Evolutionary conservation across 2,329 filamentous ascomycete genomes (phyloP), one percentile per base, ranked within the genome.

Genomic region (Fusarium guadeloupense): DNA sequence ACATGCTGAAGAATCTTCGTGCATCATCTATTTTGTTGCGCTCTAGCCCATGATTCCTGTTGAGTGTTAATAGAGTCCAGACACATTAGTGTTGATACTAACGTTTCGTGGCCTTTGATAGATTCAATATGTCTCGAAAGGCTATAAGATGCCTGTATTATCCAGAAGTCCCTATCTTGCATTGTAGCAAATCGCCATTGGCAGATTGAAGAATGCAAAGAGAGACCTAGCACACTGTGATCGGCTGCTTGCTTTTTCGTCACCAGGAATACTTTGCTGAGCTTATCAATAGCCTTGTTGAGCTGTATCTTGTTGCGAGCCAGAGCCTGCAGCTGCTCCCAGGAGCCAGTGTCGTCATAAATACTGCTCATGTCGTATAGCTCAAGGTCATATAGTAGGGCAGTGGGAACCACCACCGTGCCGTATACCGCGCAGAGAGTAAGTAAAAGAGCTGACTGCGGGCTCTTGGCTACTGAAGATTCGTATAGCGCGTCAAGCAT

Each of bases 171-270:
- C 6, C 13, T n/a, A 1, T 34, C 26, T 13, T 33, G 13, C 25
- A 53, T 40, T 4, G 25, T 47, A 4, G 34, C 20, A n/a, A 53
- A n/a, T 8, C 42, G 44, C 42, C 49, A 53, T n/a, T 40, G 49
- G 7, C 49, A 53, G 1, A 53, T 21, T 1, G 49, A 39, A 8
- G 16, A 7, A 19, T 53, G 49, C 0, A 53, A 10, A 0, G 43
- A 35, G 9, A 19, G 21, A 1, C 26, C 25, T 3, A 41, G 2
- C 0, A 53, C 4, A 2, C 8, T 26, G 1, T 5, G 3, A 1
- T 53, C 16, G 1, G 3, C 14, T 13, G 23, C 9, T n/a, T 16
- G 33, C 4, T 46, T 37, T 6, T 37, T 46, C 0, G 21, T 21
- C 0, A 13, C 43, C 1, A 46, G 4, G 10, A 46, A 46, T 1